Conservation (phyloP, 176 grass and related monocot species). For the Alloteropsis semialata region DNA sequence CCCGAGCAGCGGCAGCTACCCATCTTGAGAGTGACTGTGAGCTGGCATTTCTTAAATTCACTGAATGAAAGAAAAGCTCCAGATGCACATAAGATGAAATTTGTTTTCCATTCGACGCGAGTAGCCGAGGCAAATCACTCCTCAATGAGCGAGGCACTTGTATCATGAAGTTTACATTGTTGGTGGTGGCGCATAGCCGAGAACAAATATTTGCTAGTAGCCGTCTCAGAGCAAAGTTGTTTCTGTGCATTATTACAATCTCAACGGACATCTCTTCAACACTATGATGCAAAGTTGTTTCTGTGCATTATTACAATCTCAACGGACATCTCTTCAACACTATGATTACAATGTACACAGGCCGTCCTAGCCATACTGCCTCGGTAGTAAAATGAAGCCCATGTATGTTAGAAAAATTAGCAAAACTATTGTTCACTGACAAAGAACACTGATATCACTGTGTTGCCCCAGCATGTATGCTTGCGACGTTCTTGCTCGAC, state of each 20-base stretch:
- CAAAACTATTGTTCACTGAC: conserved; percentile 1
- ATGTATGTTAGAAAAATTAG: conserved; percentile 15
- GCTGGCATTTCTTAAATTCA: not conserved
- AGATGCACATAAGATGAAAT: not conserved
- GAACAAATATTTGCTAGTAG: not conserved
- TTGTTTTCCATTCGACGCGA: not conserved
- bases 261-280: not conserved
- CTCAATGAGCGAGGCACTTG: not conserved
- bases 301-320: conserved; percentile 17
- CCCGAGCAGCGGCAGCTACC: not conserved
- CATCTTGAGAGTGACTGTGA: not conserved
- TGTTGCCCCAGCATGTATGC: not conserved
- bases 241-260: conserved; percentile 17
- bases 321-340: not conserved
- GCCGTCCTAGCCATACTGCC: conserved; percentile 14
- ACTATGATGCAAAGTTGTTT: conserved; percentile 4
- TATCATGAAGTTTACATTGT: not conserved
- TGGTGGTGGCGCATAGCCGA: not conserved
- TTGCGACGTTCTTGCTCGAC: not conserved
- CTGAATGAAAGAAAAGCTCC: not conserved
- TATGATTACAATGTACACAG: conserved; percentile 2
- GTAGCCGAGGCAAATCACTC: not conserved
- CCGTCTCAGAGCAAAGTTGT: not conserved
- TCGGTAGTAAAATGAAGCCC: conserved; percentile 12
- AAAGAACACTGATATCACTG: not conserved